phyloP scores from a whole-genome alignment of 805 yeast species.

The Zygoascus flipseniorum region DNA sequence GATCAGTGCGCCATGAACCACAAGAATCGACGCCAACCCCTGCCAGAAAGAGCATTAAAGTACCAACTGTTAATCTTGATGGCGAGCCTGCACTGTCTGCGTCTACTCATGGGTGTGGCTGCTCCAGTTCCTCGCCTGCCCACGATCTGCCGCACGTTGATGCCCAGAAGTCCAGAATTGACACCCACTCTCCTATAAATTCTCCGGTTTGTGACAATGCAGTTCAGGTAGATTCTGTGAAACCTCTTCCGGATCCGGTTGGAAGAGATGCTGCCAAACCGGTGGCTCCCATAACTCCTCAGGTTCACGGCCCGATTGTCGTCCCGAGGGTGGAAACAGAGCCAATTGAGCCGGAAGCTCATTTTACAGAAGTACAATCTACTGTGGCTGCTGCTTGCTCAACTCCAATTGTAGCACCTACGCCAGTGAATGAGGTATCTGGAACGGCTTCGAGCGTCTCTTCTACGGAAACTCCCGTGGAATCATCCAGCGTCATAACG shows the following conservation, averaged over 20 bases:
- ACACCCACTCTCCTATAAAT: background rate
- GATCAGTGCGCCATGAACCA: background rate
- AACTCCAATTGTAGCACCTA: background rate
- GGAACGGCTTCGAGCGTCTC: background rate
- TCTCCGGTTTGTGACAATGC: background rate
- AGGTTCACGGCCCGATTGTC: background rate
- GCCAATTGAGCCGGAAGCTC: background rate
- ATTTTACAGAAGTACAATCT: background rate
- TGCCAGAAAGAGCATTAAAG: constrained; percentile 2
- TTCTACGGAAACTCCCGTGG: background rate
- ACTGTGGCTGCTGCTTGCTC: background rate
- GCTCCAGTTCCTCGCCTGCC: background rate
- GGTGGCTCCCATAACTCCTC: background rate
- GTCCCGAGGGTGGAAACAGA: background rate
- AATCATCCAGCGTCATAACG: background rate
- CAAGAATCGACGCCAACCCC: background rate
- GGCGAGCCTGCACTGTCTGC: background rate
- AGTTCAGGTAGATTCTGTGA: background rate
- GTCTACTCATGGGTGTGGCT: background rate
- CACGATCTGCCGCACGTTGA: background rate
- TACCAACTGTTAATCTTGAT: constrained; percentile 4
- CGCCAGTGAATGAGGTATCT: background rate
- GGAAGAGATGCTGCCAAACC: background rate
- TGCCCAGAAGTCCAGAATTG: background rate
- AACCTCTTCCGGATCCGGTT: background rate